Evolutionary conservation across 306 rosid species (phyloP).

Genomic region (Senna tora): DNA sequence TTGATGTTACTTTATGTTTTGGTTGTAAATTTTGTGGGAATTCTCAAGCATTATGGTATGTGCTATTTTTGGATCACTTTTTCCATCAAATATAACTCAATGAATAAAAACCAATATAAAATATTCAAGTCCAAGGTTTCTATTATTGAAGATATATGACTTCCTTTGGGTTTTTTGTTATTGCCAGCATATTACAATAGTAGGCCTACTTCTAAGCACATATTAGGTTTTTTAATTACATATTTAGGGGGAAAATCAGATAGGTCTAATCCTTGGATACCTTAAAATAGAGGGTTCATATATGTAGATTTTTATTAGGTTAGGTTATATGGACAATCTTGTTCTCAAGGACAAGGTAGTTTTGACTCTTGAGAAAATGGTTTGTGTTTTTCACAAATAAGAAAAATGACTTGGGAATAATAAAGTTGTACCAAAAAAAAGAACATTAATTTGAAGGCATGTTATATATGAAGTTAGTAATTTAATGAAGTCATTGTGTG

Average conservation of each 20-base stretch:
- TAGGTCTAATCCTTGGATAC: no score
- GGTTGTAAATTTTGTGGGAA: no score
- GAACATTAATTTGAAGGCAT: background rate
- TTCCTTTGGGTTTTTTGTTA: background rate
- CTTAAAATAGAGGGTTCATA: background rate
- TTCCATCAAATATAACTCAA: no score
- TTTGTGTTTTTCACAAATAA: background rate
- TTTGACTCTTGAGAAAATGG: background rate
- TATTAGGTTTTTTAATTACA: background rate
- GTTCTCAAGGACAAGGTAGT: background rate
- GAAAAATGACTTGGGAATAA: background rate
- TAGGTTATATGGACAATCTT: background rate
- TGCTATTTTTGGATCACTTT: no score
- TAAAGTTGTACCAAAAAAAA: background rate
- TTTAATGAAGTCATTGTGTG: background rate
- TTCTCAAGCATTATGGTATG: no score
- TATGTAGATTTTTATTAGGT: background rate
- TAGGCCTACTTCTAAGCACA: background rate
- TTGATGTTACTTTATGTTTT: no score
- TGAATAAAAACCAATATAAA: no score
- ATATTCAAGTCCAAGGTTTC: no score
- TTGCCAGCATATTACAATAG: no score
- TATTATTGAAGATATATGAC: background rate
- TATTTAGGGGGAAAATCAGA: no score
- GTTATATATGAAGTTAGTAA: background rate